Percentiles rank a stretch among this genome's conserved stretches.
phyloP scores from a whole-genome alignment of 1,284 basidiomycete species.

The Cystobasidium slooffiae region DNA sequence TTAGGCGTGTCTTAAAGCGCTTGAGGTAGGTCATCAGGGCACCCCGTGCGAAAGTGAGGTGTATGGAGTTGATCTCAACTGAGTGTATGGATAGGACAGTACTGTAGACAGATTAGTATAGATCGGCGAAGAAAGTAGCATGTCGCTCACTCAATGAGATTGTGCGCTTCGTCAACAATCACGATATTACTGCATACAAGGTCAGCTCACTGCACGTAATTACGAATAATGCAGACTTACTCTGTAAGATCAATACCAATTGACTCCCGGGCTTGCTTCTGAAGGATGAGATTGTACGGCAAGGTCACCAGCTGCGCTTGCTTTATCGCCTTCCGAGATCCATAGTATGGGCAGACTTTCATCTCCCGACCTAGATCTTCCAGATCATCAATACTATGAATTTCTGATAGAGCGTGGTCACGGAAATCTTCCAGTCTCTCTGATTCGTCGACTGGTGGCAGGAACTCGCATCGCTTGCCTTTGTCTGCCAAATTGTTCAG shows the following conservation, averaged over 20 bases:
- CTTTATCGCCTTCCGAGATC: constrained; percentile 79
- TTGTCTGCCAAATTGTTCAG: constrained; percentile 59
- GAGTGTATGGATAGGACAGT: constrained; percentile 87
- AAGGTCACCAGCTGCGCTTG: constrained; percentile 88
- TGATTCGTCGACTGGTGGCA: constrained; percentile 77
- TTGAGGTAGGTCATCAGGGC: constrained; percentile 80
- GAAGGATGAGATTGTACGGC: constrained; percentile 91
- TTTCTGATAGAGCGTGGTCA: constrained; percentile 82
- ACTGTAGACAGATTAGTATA: background rate
- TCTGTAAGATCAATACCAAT: constrained; percentile 70
- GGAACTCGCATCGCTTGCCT: constrained; percentile 71
- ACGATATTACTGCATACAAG: constrained; percentile 65
- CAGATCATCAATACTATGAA: constrained; percentile 94
- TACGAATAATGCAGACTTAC: constrained; percentile 1
- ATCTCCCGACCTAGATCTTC: constrained; percentile 70
- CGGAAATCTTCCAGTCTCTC: constrained; percentile 77
- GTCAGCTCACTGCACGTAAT: background rate
- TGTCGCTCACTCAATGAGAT: constrained; percentile 55
- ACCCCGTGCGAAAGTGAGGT: constrained; percentile 68
- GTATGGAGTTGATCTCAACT: constrained; percentile 66
- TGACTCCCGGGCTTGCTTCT: constrained; percentile 80
- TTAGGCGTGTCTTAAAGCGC: constrained; percentile 76
- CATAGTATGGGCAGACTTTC: constrained; percentile 90
- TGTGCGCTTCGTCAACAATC: constrained; percentile 96
- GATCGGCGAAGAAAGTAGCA: background rate